These are phyloP conservation scores for Hortiboletus campestris DNA, from an alignment of 768 basidiomycete genomes.

Conservation along the genomic window DNA sequence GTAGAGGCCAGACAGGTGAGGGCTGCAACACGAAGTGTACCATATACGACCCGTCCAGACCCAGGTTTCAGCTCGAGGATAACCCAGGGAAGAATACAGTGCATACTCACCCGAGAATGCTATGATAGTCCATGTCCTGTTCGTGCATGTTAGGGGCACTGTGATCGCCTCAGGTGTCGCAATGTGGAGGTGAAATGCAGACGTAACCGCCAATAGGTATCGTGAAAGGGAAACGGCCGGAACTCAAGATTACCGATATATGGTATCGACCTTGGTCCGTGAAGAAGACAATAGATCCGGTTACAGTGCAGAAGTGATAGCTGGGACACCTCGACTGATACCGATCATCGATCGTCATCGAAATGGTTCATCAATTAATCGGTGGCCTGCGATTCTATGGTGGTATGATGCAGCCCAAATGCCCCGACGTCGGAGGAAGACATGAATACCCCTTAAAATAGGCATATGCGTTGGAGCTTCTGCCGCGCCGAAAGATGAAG, in stretches of 20 bases:
- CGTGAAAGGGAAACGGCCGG: not conserved
- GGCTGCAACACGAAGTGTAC: not conserved
- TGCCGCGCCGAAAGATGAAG: not conserved
- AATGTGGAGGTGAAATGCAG: not conserved
- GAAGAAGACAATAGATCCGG: not conserved
- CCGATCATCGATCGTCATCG: not conserved
- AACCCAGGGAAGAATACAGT: not conserved
- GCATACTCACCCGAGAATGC: not conserved
- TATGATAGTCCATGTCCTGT: not conserved
- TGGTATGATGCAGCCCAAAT: not conserved
- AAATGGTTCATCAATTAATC: not conserved
- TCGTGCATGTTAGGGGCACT: not conserved
- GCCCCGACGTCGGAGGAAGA: not conserved
- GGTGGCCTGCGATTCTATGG: not conserved
- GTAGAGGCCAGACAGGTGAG: not conserved
- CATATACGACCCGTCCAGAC: not conserved
- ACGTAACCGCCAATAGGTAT: not conserved
- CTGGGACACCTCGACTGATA: not conserved
- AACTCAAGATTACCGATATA: not conserved
- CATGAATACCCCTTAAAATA: not conserved
- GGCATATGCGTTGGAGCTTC: not conserved
- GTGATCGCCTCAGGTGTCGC: not conserved
- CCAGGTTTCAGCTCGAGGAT: not conserved
- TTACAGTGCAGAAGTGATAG: not conserved
- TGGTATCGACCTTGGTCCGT: not conserved